Base-by-base conservation (phyloP, 2,329 filamentous ascomycete genomes). In the Arthrinium phaeospermum region DNA sequence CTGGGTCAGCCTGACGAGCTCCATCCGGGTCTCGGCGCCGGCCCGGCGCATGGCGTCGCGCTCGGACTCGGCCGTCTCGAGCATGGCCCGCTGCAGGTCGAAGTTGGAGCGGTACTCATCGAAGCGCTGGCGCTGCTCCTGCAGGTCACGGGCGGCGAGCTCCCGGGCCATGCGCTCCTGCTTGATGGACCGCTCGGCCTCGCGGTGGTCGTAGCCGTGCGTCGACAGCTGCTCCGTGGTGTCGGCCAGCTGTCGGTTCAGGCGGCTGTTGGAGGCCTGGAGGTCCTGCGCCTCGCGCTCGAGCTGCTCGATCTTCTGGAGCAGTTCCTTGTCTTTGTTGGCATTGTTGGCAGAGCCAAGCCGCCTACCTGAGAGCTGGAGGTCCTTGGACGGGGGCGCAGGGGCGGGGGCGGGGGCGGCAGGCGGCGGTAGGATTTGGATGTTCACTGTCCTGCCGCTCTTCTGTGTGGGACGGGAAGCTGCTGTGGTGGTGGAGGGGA, bases 71-170 rank as follows among this genome's bases (percentile, higher is more conserved):
- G 77, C 75, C 41, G 79, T 77, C 22, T 76, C 71, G 19, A 81
- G 75, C 71, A 78, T 73, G 24, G 70, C 73, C 69, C 77, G 76
- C 67, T 82, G 79, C 49, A 79, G 76, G 51, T 81, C 76, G 41
- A 80, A 82, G 75, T 81, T 80, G 72, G 77, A 79, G 46, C 80
- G 79, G 73, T 78, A 77, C 71, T 83, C 80, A 49, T 82, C 81
- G 68, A 81, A 79, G 69, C 80, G 74, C 71, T 79, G 78, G 71
- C 80, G 77, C 74, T 83, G 82, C 73, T 80, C 76, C 53, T 82
- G 77, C 19, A 83, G 76, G 72, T 81, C 80, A 70, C 76, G 76
- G 41, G 80, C 71, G 44, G 81, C 78, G 68, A 81, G 75, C 27
- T 83, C 81, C 68, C 81, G 79, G 61, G 77, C 74, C 71, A 77